Base-by-base conservation (phyloP, 306 rosid species). In the Ormosia semicastrata region DNA sequence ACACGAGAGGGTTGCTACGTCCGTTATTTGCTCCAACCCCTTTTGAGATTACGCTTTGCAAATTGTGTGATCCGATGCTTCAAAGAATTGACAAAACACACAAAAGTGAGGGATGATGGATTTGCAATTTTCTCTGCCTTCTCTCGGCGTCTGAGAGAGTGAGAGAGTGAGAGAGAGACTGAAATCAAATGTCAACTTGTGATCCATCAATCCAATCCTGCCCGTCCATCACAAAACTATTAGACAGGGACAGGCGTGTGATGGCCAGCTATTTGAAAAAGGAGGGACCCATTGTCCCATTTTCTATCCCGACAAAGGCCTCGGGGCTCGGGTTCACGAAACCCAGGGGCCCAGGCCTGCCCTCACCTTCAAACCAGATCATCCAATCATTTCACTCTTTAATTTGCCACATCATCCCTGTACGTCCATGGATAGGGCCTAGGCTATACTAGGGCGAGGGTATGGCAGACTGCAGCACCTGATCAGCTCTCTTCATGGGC, bases 391-490 rank as follows among this genome's bases (percentile, higher is more conserved):
- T 71, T 41, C 56, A 78, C 14, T 24, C 36, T 24, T 57, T 32
- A 24, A 13, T 4, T 32, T 32, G 56, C 56, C 76, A 64, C 70
- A 80, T 71, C 68, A 77, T 9, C 46, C 24, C 13, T 49, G 81
- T 29, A 59, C 17, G 80, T 17, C 66, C 36, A 81, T 73, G 80
- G 47, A 14, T 56, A 75, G 37, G 62, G 60, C 3, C 11, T 52
- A 53, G 11, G 13, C 49, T 29, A 2, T 30, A 36, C 29, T 3
- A 11, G 33, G 5, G 5, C 5, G 1, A 47, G 73, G 14, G 44
- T 14, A 39, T 62, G 79, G 36, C 81, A 67, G 66, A 65, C 66
- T 75, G 85, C 85, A 75, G 72, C 82, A 82, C 86, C 82, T 82
- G 86, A 49, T 82, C 86, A 76, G 82, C 77, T 80, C 37, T 63